Conservation (phyloP, 495 filamentous ascomycete species). For the Neurospora sp. region DNA sequence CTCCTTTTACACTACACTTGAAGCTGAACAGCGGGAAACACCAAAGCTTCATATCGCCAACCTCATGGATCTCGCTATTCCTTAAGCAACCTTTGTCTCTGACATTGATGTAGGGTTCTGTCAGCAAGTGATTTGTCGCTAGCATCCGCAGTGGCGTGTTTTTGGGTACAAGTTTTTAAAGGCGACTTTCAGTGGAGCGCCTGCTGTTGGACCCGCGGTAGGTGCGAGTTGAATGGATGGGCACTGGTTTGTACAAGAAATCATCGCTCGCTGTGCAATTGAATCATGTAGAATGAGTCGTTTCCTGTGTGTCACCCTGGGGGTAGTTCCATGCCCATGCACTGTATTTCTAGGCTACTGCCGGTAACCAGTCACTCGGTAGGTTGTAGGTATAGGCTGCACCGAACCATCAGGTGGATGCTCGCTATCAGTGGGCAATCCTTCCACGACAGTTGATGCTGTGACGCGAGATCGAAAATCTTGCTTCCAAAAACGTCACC, state of each 20-base stretch:
- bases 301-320: background rate
- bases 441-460: background rate
- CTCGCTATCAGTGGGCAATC: background rate
- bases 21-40: background rate
- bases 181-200: background rate
- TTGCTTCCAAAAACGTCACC: constrained; percentile 7
- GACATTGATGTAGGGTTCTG: background rate
- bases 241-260: background rate
- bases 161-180: background rate
- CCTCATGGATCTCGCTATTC: background rate
- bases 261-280: background rate
- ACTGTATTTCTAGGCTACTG: background rate
- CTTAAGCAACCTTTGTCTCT: background rate
- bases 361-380: background rate
- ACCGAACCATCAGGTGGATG: background rate
- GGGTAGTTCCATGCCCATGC: background rate
- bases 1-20: background rate
- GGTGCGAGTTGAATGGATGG: background rate
- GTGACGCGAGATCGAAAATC: background rate
- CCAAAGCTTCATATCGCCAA: background rate
- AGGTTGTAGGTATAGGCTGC: background rate
- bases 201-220: background rate
- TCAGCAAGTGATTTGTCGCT: background rate
- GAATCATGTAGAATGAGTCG: background rate
- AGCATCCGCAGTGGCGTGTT: background rate